Base-by-base conservation (phyloP, 2,329 filamentous ascomycete species). In the Monilinia laxa region DNA sequence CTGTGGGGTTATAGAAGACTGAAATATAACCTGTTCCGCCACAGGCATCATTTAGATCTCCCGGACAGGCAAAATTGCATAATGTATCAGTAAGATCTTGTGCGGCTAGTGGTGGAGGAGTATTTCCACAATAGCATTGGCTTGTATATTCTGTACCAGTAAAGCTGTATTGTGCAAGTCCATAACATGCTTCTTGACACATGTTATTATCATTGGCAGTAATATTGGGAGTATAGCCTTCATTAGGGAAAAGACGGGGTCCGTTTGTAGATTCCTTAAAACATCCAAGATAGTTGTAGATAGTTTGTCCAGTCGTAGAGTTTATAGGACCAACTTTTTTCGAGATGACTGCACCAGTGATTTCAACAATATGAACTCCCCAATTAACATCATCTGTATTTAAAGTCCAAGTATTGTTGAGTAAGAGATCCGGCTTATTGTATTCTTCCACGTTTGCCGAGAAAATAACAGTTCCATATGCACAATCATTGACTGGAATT, bases 301-400 rank as follows among this genome's bases (percentile, higher is more conserved):
- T 58, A 6, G 70, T 55, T 23, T 68, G 28, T 16, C 70, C 68
- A 66, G n/a, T 68, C 4, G 60, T 63, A 11, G 60, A 56, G 7
- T 63, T 56, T 45, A 56, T 16, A n/a, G 60, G 60, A 18, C 60
- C 60, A 63, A 56, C 60, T n/a, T 63, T 64, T 3, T 38, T 68
- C 4, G 63, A 62, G 3, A 68, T 64, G 20, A 71, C 64, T 11
- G 64, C 69, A 3, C 66, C 69, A 25, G 54, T 51, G 25, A 77
- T 75, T 28, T 73, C 62, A 31, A 79, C 70, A 11, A 73, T 69
- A 57, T 78, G 77, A 14, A 77, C 70, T 4, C 77, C 78, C 70
- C 76, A 79, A 25, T 55, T 74, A 11, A 76, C 69, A 67, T 79
- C 78, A 64, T 78, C 75, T 2, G 75, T 74, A 65, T 80, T 80